Evolutionary conservation across 495 filamentous ascomycete species (phyloP).

Genomic region (Collariella sp.): DNA sequence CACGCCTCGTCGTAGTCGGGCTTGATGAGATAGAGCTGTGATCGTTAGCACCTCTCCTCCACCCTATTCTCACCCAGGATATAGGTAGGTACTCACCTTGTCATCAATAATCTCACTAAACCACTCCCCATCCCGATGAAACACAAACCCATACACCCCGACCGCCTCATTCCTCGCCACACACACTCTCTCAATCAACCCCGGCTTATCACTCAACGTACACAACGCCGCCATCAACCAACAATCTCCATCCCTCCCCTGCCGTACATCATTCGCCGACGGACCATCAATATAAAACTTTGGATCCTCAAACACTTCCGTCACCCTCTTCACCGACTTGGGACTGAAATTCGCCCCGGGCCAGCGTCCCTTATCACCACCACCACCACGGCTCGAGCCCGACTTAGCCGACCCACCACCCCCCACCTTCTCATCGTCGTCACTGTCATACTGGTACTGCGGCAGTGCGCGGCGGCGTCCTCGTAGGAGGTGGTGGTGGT

Average conservation of each 20-base stretch:
- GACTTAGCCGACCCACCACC: too few species aligned
- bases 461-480: constrained; percentile 60
- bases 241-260: constrained; percentile 77
- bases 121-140: constrained; percentile 91
- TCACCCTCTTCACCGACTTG: constrained; percentile 55
- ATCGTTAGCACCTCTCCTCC: neutral
- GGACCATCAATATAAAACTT: constrained; percentile 79
- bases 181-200: constrained; percentile 72
- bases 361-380: constrained; percentile 1
- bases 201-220: constrained; percentile 71
- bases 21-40: constrained; percentile 61
- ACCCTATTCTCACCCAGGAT: neutral
- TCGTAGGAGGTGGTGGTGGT: constrained; percentile 57
- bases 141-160: constrained; percentile 92
- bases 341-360: constrained; percentile 38
- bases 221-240: constrained; percentile 86
- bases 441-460: constrained; percentile 34
- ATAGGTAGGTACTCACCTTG: constrained; percentile 33
- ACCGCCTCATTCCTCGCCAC: constrained; percentile 71
- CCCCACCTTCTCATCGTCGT: neutral
- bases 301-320: constrained; percentile 82
- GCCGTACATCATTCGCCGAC: constrained; percentile 71
- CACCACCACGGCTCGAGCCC: too few species aligned
- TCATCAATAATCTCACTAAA: constrained; percentile 80
- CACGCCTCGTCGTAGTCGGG: constrained; percentile 66